Percentiles rank a stretch among this genome's conserved stretches.
phyloP scores from a whole-genome alignment of 495 filamentous ascomycete species.

The Achaetomiella virescens region DNA sequence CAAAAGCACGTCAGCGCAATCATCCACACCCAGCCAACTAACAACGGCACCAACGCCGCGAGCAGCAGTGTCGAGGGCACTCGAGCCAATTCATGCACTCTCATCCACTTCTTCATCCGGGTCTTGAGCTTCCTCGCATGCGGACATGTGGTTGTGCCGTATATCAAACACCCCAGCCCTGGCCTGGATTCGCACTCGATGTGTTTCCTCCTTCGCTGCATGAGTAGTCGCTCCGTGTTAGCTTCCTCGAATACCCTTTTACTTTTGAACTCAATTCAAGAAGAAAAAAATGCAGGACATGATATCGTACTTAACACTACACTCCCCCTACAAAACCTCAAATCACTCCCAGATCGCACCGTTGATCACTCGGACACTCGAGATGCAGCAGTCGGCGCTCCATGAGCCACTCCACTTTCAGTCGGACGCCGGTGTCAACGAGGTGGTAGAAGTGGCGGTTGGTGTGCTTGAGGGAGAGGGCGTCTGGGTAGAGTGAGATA shows the following conservation, averaged over 20 bases:
- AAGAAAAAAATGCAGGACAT: neutral
- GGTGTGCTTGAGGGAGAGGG: conserved; percentile 56
- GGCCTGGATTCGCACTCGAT: conserved; percentile 47
- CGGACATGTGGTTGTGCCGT: conserved; percentile 39
- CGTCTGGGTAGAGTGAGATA: conserved; percentile 54
- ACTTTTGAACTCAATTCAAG: neutral
- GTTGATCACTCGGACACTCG: conserved; percentile 44
- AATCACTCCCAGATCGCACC: conserved; percentile 47
- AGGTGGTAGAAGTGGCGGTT: conserved; percentile 56
- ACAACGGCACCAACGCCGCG: neutral
- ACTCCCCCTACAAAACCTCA: conserved; percentile 47
- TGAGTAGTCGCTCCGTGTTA: conserved; percentile 35
- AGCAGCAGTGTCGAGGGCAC: conserved; percentile 17
- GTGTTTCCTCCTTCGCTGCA: conserved; percentile 48
- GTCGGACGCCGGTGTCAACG: conserved; percentile 57
- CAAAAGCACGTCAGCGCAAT: conserved; percentile 1
- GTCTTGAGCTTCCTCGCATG: conserved; percentile 29
- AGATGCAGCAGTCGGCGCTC: conserved; percentile 48
- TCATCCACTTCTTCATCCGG: conserved; percentile 34
- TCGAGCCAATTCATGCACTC: neutral
- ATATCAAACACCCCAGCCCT: conserved; percentile 47
- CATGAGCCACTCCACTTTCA: conserved; percentile 64
- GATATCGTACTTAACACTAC: conserved; percentile 30
- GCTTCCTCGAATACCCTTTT: neutral
- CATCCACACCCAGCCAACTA: conserved; percentile 12